These are phyloP conservation scores for Ilyonectria mors-panacis DNA, from an alignment of 2,329 filamentous ascomycete species.

Conservation along the genomic window DNA sequence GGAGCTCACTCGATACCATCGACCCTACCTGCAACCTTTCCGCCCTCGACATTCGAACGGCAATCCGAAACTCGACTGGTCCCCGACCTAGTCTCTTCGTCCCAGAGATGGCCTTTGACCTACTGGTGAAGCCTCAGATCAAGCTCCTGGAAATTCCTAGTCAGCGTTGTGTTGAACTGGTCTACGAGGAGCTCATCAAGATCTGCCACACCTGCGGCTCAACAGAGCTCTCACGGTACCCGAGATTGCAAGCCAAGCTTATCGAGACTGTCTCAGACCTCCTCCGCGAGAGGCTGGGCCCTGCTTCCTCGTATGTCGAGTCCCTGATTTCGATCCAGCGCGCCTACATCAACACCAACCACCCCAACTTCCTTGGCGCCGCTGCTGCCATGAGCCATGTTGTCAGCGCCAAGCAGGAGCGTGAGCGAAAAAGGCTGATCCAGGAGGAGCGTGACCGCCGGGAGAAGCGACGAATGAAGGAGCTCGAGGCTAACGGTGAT, in stretches of 20 bases:
- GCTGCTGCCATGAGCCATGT: slow-evolving; percentile 98
- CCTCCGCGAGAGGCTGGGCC: slow-evolving; percentile 90
- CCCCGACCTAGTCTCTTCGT: slow-evolving; percentile 96
- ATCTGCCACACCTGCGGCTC: slow-evolving; percentile 99
- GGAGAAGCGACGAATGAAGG: slow-evolving; percentile 86
- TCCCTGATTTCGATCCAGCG: slow-evolving; percentile 97
- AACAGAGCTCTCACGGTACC: slow-evolving; percentile 92
- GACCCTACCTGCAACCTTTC: slow-evolving; percentile 97
- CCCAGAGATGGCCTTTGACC: slow-evolving; percentile 96
- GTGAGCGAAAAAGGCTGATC: slow-evolving; percentile 84
- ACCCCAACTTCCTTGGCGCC: slow-evolving; percentile 97
- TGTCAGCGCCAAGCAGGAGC: slow-evolving; percentile 93
- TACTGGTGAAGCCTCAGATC: slow-evolving; percentile 98
- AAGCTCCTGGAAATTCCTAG: slow-evolving; percentile 95
- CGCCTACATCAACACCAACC: slow-evolving; percentile 99
- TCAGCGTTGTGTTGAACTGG: slow-evolving; percentile 96
- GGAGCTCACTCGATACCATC: slow-evolving; percentile 94
- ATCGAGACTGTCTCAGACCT: slow-evolving; percentile 99
- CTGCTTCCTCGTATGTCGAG: slow-evolving; percentile 91
- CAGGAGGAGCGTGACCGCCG: slow-evolving; percentile 90
- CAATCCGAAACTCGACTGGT: slow-evolving; percentile 97
- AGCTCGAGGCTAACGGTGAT: slow-evolving; percentile 84
- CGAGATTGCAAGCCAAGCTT: slow-evolving; percentile 93
- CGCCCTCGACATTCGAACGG: slow-evolving; percentile 93
- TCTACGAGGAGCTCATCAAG: slow-evolving; percentile 99